These are phyloP conservation scores for Curvularia sp. DNA, from an alignment of 2,329 filamentous ascomycete genomes.

Conservation along the genomic window DNA sequence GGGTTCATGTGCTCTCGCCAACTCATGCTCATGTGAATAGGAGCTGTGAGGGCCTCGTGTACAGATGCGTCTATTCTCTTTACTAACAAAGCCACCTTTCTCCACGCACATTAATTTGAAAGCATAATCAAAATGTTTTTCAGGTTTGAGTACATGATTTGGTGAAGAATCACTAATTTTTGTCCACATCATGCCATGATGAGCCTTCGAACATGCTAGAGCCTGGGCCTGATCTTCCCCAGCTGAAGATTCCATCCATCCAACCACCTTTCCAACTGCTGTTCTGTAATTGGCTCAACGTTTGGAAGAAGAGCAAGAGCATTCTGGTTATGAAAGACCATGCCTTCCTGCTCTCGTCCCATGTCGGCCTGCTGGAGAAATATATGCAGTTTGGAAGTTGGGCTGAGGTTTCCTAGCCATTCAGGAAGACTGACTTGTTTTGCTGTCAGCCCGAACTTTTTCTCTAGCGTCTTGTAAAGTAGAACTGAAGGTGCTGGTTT, in stretches of 20 bases:
- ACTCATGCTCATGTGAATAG: too few relatives aligned
- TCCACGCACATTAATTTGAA: too few relatives aligned
- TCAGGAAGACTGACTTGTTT: neutral
- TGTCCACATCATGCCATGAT: neutral
- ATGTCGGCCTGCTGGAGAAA: neutral
- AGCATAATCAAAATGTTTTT: too few relatives aligned
- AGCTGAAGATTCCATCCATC: conserved; percentile 1
- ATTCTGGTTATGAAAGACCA: neutral
- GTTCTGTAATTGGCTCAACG: neutral
- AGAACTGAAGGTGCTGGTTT: neutral
- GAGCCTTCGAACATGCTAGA: neutral
- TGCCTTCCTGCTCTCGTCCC: neutral
- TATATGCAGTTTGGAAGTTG: conserved; percentile 1
- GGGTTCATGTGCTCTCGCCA: too few relatives aligned
- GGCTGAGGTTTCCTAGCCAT: conserved; percentile 4
- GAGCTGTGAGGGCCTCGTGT: too few relatives aligned
- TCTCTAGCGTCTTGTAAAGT: neutral
- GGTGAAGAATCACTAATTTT: too few relatives aligned
- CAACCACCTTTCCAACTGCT: neutral
- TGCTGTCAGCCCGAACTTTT: neutral
- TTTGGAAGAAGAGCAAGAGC: neutral
- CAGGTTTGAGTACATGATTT: too few relatives aligned
- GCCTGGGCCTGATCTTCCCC: neutral
- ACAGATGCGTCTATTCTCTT: too few relatives aligned
- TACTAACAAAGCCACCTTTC: too few relatives aligned